Conservation (phyloP, 352 stramenopile species). For the Globisporangium recalcitrans region DNA sequence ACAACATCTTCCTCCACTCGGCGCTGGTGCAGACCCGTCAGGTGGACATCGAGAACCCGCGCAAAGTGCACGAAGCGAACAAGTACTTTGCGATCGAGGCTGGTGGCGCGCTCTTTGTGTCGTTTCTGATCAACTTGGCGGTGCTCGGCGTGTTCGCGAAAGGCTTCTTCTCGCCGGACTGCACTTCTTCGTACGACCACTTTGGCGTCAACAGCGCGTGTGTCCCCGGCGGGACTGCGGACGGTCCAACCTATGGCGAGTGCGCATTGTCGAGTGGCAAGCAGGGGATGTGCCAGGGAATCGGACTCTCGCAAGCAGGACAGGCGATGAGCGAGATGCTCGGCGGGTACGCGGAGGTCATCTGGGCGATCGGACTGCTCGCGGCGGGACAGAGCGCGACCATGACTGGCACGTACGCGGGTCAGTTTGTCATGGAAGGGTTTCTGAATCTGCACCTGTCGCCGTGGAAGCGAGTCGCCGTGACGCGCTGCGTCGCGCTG, state of each 20-base stretch:
- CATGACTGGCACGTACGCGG: conserved; percentile 96
- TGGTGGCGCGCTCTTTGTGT: conserved; percentile 87
- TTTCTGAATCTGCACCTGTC: conserved; percentile 92
- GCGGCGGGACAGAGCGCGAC: conserved; percentile 93
- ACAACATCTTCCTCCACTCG: conserved; percentile 92
- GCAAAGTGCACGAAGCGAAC: conserved; percentile 82
- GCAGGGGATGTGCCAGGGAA: conserved; percentile 76
- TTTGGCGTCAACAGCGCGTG: conserved; percentile 69
- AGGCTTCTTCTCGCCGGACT: conserved; percentile 87
- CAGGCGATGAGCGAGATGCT: conserved; percentile 78
- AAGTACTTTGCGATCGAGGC: conserved; percentile 94
- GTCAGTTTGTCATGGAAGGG: conserved; percentile 97
- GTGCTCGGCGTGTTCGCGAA: conserved; percentile 92
- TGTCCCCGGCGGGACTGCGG: conserved; percentile 45
- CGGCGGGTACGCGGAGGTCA: conserved; percentile 72
- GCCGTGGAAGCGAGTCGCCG: conserved; percentile 64
- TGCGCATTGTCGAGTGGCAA: conserved; percentile 58
- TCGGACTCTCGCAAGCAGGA: conserved; percentile 84
- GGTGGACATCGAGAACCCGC: conserved; percentile 50
- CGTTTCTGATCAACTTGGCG: conserved; percentile 94
- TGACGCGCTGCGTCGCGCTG: conserved; percentile 91
- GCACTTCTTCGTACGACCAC: conserved; percentile 39
- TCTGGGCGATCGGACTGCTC: conserved; percentile 93
- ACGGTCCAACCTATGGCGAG: conserved; percentile 40
- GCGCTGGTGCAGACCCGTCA: conserved; percentile 64